Evolutionary conservation across 2,329 filamentous ascomycete genomes (phyloP).

Genomic region (Venturia oleaginea): DNA sequence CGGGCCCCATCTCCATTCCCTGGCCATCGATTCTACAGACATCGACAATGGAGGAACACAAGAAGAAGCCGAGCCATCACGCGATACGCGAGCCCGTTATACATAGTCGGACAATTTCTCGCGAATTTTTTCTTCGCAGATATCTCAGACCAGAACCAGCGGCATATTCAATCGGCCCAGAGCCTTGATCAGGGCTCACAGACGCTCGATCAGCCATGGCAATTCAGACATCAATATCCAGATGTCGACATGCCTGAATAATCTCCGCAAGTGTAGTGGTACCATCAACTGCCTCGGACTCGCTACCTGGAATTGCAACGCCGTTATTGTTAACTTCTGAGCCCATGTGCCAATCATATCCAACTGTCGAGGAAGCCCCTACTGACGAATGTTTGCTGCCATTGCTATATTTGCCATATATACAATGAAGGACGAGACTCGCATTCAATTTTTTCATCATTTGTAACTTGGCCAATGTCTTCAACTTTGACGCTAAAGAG

Average conservation of each 20-base stretch:
- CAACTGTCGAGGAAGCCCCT: neutral
- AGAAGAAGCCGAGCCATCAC: neutral
- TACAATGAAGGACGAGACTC: neutral
- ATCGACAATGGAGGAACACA: neutral
- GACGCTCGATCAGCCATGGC: neutral
- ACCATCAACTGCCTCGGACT: neutral
- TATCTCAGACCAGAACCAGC: neutral
- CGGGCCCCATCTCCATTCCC: neutral
- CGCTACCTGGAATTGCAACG: neutral
- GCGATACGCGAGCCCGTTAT: neutral
- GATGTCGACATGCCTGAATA: neutral
- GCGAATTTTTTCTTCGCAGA: neutral
- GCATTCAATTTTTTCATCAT: neutral
- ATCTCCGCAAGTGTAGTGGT: neutral
- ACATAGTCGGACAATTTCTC: neutral
- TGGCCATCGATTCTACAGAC: neutral
- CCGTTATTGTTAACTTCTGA: neutral
- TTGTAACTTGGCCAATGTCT: neutral
- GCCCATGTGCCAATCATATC: neutral
- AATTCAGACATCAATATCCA: neutral
- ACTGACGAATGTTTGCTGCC: neutral
- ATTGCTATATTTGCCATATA: neutral
- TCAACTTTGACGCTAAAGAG: neutral
- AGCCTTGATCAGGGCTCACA: neutral
- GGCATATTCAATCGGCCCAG: neutral